These are phyloP conservation scores for Umbelopsis ramanniana DNA, from an alignment of 192 early-diverging fungal species.

Conservation along the genomic window DNA sequence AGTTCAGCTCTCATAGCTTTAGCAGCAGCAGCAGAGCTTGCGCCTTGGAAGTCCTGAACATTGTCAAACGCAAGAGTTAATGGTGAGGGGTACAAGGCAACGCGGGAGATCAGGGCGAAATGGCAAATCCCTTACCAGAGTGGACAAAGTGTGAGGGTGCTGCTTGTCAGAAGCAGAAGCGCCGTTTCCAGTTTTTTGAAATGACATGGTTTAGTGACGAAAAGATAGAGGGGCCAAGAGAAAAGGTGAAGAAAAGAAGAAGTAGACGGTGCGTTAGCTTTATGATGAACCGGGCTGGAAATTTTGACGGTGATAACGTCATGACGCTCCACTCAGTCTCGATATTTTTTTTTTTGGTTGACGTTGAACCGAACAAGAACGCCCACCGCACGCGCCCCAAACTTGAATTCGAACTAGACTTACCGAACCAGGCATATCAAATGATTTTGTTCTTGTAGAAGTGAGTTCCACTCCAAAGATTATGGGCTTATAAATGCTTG, in stretches of 20 bases:
- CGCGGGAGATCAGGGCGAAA: not conserved
- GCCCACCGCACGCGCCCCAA: not conserved
- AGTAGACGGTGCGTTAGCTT: not conserved
- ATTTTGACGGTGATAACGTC: not conserved
- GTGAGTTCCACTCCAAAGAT: too few relatives aligned
- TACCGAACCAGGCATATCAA: conserved; percentile 21
- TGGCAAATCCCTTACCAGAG: conserved; percentile 42
- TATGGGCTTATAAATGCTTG: not conserved
- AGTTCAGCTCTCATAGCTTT: conserved; percentile 81
- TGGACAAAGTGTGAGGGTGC: conserved; percentile 57
- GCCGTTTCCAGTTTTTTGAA: conserved; percentile 13
- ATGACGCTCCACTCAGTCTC: not conserved
- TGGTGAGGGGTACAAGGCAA: not conserved
- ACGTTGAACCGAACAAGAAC: not conserved
- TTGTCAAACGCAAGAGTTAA: not conserved
- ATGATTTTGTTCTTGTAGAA: not conserved
- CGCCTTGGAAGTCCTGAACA: conserved; percentile 61
- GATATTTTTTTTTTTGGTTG: not conserved
- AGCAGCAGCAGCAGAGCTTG: conserved; percentile 61
- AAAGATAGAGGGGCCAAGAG: not conserved
- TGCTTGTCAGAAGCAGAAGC: conserved; percentile 37
- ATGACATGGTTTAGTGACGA: not conserved
- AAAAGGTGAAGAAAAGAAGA: conserved; percentile 10
- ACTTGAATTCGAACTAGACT: not conserved
- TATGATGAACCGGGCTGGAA: not conserved